Evolutionary conservation across 257 asterid species (phyloP).

Genomic region (Coffea canephora): DNA sequence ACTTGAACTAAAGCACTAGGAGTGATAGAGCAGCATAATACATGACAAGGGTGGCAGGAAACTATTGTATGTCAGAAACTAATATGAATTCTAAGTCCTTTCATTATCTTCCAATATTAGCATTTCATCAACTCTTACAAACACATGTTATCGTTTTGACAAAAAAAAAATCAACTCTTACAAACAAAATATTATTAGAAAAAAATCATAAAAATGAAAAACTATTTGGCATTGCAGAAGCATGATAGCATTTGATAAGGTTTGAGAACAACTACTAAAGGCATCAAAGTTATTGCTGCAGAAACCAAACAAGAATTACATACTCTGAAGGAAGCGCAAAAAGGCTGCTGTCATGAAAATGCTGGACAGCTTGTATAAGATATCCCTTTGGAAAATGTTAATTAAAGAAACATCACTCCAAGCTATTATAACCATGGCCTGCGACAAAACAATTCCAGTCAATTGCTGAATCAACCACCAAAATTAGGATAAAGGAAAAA

Average conservation of each 20-base stretch:
- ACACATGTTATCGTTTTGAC: too few relatives aligned
- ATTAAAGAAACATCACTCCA: conserved; percentile 68
- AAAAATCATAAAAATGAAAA: neutral
- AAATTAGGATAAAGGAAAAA: conserved; percentile 8
- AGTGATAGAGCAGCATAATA: neutral
- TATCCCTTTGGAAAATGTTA: conserved; percentile 55
- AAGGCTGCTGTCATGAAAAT: conserved; percentile 87
- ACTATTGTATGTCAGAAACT: neutral
- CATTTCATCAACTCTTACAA: neutral
- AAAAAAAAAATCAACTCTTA: neutral
- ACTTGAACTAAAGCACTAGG: neutral
- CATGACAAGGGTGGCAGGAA: neutral
- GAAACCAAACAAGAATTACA: conserved; percentile 17
- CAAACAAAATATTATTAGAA: too few relatives aligned
- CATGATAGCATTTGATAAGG: neutral
- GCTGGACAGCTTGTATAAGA: conserved; percentile 63
- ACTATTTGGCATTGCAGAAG: neutral
- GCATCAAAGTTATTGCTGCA: neutral
- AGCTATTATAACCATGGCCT: conserved; percentile 75
- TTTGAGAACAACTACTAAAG: neutral
- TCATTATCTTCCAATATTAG: neutral
- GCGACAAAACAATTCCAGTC: conserved; percentile 32
- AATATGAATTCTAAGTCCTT: neutral
- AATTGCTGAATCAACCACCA: conserved; percentile 12
- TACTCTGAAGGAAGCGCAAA: conserved; percentile 93